These are phyloP conservation scores for Cercophora sp. DNA, from an alignment of 495 filamentous ascomycete species.

Conservation along the genomic window DNA sequence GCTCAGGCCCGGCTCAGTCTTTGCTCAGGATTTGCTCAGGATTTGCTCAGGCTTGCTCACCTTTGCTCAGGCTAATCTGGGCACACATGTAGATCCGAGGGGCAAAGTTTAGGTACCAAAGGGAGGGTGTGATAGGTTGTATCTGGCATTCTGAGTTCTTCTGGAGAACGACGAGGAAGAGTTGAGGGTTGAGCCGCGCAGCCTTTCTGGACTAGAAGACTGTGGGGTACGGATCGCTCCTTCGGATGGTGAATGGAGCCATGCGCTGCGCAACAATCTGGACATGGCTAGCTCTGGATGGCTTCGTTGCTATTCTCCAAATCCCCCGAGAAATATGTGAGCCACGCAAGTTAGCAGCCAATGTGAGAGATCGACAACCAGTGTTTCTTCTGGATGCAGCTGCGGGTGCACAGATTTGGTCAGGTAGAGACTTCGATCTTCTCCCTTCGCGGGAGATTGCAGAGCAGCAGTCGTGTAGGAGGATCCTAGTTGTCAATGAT, in stretches of 20 bases:
- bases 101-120: background rate
- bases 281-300: too few species aligned
- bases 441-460: background rate
- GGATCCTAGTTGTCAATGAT: slow-evolving; percentile 1
- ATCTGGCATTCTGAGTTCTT: background rate
- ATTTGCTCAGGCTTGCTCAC: too few species aligned
- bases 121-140: background rate
- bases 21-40: too few species aligned
- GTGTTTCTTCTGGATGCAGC: too few species aligned
- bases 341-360: too few species aligned
- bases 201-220: too few species aligned
- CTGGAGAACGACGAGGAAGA: background rate
- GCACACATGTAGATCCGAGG: background rate
- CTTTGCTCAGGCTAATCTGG: too few species aligned
- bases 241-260: too few species aligned
- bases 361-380: slow-evolving; percentile 2
- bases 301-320: background rate
- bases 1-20: too few species aligned
- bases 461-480: background rate
- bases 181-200: background rate
- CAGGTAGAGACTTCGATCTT: too few species aligned
- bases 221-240: too few species aligned
- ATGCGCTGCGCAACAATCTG: too few species aligned
- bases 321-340: background rate
- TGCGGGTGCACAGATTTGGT: background rate